Percentiles rank a stretch among this genome's conserved stretches.
Evolutionary conservation across 768 basidiomycete species (phyloP).

Genomic region (Strobilomyces echinocephalus): DNA sequence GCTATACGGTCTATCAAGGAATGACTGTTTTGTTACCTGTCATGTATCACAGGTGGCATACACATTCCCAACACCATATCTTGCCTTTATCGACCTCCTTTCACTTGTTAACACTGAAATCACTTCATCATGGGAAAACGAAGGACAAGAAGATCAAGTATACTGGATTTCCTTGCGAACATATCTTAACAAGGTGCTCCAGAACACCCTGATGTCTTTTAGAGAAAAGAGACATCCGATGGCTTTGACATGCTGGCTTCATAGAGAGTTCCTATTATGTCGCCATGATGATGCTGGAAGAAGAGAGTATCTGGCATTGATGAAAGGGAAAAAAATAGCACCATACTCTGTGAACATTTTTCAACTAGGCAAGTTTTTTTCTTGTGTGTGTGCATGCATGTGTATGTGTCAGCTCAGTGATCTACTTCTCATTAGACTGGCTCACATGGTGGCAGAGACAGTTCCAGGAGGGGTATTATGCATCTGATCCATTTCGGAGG

Average conservation of each 20-base stretch:
- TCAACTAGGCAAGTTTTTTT: not conserved
- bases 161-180: conserved; percentile 1
- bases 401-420: not conserved
- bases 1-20: no score
- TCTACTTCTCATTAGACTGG: not conserved
- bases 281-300: not conserved
- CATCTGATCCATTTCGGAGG: not conserved
- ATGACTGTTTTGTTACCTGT: no score
- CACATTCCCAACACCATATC: no score
- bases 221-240: not conserved
- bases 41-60: no score
- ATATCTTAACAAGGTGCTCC: not conserved
- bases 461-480: not conserved
- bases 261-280: conserved; percentile 9
- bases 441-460: not conserved
- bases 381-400: not conserved
- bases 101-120: not conserved
- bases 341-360: not conserved
- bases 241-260: conserved; percentile 1
- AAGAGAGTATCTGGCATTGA: not conserved
- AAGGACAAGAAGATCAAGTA: not conserved
- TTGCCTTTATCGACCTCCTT: no score
- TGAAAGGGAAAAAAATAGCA: not conserved
- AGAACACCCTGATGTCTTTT: not conserved
- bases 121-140: not conserved